phyloP scores from a whole-genome alignment of 2,329 filamentous ascomycete genomes.

The Aaosphaeria arxii region DNA sequence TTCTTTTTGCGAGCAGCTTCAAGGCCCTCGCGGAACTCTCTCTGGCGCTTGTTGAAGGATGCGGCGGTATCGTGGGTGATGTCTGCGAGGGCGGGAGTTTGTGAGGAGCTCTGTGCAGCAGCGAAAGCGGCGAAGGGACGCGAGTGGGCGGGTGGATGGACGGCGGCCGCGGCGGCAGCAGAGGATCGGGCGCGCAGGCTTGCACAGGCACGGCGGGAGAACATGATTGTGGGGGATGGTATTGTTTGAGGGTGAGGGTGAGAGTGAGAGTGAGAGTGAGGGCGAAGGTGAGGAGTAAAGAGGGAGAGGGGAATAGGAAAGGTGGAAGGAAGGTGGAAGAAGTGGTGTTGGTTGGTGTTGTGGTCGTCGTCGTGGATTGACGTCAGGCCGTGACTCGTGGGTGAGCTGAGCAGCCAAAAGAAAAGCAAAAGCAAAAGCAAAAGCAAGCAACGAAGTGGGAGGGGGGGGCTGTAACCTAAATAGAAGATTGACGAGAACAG shows the following conservation, averaged over 20 bases:
- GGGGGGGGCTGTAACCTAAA: too few species aligned
- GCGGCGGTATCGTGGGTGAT: constrained; percentile 70
- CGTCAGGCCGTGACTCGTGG: too few species aligned
- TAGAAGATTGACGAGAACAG: too few species aligned
- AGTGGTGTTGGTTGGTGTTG: neutral
- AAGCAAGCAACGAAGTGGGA: too few species aligned
- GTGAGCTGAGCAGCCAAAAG: too few species aligned
- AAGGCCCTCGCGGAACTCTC: constrained; percentile 80
- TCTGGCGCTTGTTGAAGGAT: constrained; percentile 79
- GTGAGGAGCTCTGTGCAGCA: constrained; percentile 19
- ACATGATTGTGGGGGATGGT: constrained; percentile 19
- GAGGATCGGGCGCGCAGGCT: constrained; percentile 19
- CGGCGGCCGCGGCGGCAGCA: constrained; percentile 10
- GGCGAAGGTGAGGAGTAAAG: neutral
- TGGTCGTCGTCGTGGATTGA: too few species aligned
- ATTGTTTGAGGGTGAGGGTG: constrained; percentile 4
- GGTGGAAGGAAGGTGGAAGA: neutral
- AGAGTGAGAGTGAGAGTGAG: neutral
- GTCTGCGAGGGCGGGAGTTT: constrained; percentile 75
- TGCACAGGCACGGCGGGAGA: constrained; percentile 27
- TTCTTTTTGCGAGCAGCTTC: constrained; percentile 72
- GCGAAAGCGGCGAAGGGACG: constrained; percentile 28
- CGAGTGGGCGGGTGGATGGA: constrained; percentile 7
- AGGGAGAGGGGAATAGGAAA: neutral
- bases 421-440: too few species aligned